Conservation (phyloP, 805 yeast genomes). For the Candida insectalens region DNA sequence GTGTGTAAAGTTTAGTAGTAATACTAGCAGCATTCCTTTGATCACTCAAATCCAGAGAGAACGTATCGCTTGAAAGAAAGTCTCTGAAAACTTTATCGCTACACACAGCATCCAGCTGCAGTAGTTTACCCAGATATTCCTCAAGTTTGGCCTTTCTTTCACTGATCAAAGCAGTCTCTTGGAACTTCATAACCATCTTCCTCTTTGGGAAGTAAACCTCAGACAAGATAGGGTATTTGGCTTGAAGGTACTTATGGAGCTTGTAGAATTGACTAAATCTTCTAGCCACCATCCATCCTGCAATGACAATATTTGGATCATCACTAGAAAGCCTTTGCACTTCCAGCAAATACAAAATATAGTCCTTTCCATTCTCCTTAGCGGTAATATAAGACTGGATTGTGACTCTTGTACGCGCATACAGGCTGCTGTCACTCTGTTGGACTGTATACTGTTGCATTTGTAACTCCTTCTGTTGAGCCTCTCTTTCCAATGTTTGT, state of each 20-base stretch:
- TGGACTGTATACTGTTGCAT: slow-evolving; percentile 77
- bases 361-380: slow-evolving; percentile 48
- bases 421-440: slow-evolving; percentile 71
- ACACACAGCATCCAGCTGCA: slow-evolving; percentile 62
- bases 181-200: slow-evolving; percentile 63
- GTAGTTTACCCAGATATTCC: slow-evolving; percentile 45
- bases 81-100: slow-evolving; percentile 61
- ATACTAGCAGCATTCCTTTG: slow-evolving; percentile 6
- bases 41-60: slow-evolving; percentile 19
- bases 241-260: slow-evolving; percentile 54
- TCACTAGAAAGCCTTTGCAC: slow-evolving; percentile 41
- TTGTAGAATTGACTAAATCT: slow-evolving; percentile 77
- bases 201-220: slow-evolving; percentile 48
- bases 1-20: slow-evolving; percentile 22
- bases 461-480: slow-evolving; percentile 63
- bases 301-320: slow-evolving; percentile 31
- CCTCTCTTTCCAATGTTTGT: slow-evolving; percentile 56
- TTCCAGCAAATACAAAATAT: slow-evolving; percentile 65
- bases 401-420: slow-evolving; percentile 48
- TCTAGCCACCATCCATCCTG: slow-evolving; percentile 88
- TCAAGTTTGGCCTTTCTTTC: slow-evolving; percentile 54
- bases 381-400: slow-evolving; percentile 48
- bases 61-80: slow-evolving; percentile 68
- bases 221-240: slow-evolving; percentile 37
- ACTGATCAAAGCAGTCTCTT: slow-evolving; percentile 52